Evolutionary conservation across 495 filamentous ascomycete species (phyloP).

Genomic region (Stereocaulon alpinum): DNA sequence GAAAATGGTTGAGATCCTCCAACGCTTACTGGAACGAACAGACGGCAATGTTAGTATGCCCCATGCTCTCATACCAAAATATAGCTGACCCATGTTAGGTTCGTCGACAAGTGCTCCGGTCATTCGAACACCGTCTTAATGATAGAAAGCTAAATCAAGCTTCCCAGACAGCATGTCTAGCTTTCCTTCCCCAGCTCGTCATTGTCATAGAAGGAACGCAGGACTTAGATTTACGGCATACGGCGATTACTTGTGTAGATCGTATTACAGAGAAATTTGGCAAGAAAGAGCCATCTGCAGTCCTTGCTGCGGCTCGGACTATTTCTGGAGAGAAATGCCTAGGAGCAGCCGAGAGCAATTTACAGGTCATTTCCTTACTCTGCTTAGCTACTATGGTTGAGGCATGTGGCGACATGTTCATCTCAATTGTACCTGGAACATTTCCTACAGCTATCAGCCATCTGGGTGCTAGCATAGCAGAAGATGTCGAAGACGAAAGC

Average conservation of each 20-base stretch:
- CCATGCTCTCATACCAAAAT: neutral
- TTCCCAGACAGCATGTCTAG: constrained; percentile 58
- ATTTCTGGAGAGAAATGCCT: constrained; percentile 70
- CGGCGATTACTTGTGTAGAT: constrained; percentile 77
- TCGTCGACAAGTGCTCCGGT: constrained; percentile 66
- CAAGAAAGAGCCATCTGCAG: constrained; percentile 64
- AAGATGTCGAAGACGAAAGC: constrained; percentile 41
- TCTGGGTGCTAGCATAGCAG: constrained; percentile 50
- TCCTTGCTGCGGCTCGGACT: constrained; percentile 52
- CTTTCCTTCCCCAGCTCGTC: constrained; percentile 67
- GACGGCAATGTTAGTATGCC: constrained; percentile 40
- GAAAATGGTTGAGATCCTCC: constrained; percentile 77
- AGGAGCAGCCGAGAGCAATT: constrained; percentile 55
- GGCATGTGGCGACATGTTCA: constrained; percentile 71
- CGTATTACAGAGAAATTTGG: constrained; percentile 86
- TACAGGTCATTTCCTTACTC: constrained; percentile 73
- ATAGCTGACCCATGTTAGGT: constrained; percentile 27
- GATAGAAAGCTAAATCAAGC: constrained; percentile 55
- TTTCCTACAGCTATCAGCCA: constrained; percentile 60
- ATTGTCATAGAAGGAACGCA: constrained; percentile 59
- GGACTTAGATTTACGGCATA: constrained; percentile 64
- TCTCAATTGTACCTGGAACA: constrained; percentile 68
- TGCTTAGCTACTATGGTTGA: constrained; percentile 82
- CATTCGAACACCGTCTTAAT: constrained; percentile 64
- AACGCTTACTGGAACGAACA: constrained; percentile 60